Conservation (phyloP, 768 basidiomycete genomes). For the Pisolithus microcarpus region DNA sequence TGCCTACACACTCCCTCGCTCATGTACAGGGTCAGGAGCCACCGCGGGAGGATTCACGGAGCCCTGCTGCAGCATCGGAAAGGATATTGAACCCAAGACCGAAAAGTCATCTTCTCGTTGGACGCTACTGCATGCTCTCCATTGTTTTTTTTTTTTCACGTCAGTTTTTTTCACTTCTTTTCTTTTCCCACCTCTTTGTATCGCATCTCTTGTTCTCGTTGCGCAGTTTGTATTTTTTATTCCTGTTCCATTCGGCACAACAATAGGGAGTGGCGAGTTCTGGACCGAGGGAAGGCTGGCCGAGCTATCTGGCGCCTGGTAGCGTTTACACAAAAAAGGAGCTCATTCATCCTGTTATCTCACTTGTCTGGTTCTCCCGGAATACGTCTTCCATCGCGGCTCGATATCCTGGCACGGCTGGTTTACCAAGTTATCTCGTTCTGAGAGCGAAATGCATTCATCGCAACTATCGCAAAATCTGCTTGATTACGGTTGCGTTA, state of each 20-base stretch:
- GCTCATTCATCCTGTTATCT: constrained; percentile 16
- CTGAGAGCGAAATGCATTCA: constrained; percentile 21
- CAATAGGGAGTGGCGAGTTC: constrained; percentile 14
- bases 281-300: constrained; percentile 16
- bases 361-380: constrained; percentile 1
- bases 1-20: constrained; percentile 41
- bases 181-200: constrained; percentile 24
- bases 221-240: constrained; percentile 29
- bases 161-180: constrained; percentile 24
- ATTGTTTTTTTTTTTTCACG: constrained; percentile 9
- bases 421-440: constrained; percentile 23
- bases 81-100: constrained; percentile 22
- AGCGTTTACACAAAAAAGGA: constrained; percentile 16
- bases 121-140: constrained; percentile 21
- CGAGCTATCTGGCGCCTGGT: constrained; percentile 25
- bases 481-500: constrained; percentile 15
- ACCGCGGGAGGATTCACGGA: constrained; percentile 56
- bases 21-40: constrained; percentile 55
- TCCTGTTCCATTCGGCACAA: constrained; percentile 19
- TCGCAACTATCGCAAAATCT: background rate
- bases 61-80: constrained; percentile 25
- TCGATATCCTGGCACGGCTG: constrained; percentile 29
- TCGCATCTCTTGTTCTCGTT: constrained; percentile 27
- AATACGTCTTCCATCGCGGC: constrained; percentile 12
- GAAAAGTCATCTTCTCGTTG: constrained; percentile 15